These are phyloP conservation scores for Chaetomiaceae sp. DNA, from an alignment of 2,329 filamentous ascomycete genomes.

Conservation along the genomic window DNA sequence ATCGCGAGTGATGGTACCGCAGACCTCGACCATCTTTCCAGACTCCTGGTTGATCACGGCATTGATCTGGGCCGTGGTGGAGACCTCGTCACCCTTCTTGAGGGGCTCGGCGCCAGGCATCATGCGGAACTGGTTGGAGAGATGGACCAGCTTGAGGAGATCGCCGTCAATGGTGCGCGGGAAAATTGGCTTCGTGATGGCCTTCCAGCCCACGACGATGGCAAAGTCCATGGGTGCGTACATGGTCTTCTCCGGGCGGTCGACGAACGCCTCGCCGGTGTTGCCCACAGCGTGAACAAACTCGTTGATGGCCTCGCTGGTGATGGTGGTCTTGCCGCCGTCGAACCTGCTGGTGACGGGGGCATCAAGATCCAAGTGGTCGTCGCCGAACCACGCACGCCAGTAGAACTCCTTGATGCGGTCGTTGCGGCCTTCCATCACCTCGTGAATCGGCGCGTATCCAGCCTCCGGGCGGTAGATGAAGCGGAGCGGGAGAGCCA, in stretches of 20 bases:
- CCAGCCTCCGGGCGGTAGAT: conserved; percentile 92
- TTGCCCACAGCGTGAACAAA: conserved; percentile 99
- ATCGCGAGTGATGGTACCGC: conserved; percentile 84
- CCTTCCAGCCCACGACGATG: conserved; percentile 98
- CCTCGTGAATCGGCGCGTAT: conserved; percentile 94
- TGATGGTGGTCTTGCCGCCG: conserved; percentile 81
- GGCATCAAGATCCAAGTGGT: conserved; percentile 75
- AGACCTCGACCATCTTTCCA: conserved; percentile 99
- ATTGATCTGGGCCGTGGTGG: conserved; percentile 93
- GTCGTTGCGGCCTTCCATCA: conserved; percentile 94
- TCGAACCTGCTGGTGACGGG: conserved; percentile 84
- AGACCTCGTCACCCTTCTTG: conserved; percentile 89
- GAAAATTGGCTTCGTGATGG: conserved; percentile 99
- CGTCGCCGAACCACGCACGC: conserved; percentile 91
- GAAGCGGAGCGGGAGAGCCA: conserved; percentile 82
- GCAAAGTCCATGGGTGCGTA: conserved; percentile 98
- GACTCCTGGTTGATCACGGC: conserved; percentile 97
- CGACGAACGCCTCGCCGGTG: conserved; percentile 94
- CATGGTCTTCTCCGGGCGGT: conserved; percentile 88
- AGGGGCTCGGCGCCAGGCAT: conserved; percentile 89
- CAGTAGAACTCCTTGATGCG: conserved; percentile 99
- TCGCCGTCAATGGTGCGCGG: conserved; percentile 94
- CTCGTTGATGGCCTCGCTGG: conserved; percentile 89
- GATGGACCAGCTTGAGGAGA: conserved; percentile 88
- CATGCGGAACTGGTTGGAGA: conserved; percentile 98